A percentile compares a stretch with the other conserved stretches of the same genome.
Conservation (phyloP, 768 basidiomycete genomes). For the Chalciporus piperatus region DNA sequence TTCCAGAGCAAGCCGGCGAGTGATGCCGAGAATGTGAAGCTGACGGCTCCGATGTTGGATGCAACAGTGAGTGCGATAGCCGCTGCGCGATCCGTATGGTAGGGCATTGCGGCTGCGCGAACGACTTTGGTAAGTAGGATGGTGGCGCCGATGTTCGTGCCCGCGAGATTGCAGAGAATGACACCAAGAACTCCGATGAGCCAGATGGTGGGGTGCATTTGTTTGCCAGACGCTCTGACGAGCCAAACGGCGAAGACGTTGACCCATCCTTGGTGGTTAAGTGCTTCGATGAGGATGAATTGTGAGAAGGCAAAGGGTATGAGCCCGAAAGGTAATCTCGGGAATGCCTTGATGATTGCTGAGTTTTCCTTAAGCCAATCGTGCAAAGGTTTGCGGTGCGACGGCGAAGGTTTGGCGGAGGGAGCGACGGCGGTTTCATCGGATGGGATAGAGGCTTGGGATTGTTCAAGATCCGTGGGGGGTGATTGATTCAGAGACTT, state of each 20-base stretch:
- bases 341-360: conserved; percentile 61
- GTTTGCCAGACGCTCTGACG: conserved; percentile 37
- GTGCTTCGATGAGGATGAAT: conserved; percentile 88
- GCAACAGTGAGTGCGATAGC: conserved; percentile 79
- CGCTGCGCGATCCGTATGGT: conserved; percentile 47
- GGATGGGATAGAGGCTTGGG: background rate
- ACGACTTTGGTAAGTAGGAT: conserved; percentile 85
- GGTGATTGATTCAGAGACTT: background rate
- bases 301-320: conserved; percentile 92
- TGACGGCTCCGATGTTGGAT: conserved; percentile 88
- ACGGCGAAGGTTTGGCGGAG: background rate
- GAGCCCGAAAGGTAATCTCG: conserved; percentile 74
- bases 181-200: conserved; percentile 71
- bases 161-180: conserved; percentile 75
- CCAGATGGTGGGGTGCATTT: conserved; percentile 56
- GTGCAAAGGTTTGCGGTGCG: no score
- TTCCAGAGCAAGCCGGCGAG: conserved; percentile 88
- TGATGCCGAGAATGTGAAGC: conserved; percentile 83
- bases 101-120: conserved; percentile 40
- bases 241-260: conserved; percentile 75
- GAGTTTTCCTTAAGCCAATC: conserved; percentile 41
- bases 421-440: conserved; percentile 6
- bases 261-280: conserved; percentile 86
- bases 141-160: conserved; percentile 90
- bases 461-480: background rate